Percentiles rank a stretch among this genome's conserved stretches.
These are phyloP conservation scores for Alternaria brassicicola DNA, from an alignment of 2,329 filamentous ascomycete species.

Conservation along the genomic window DNA sequence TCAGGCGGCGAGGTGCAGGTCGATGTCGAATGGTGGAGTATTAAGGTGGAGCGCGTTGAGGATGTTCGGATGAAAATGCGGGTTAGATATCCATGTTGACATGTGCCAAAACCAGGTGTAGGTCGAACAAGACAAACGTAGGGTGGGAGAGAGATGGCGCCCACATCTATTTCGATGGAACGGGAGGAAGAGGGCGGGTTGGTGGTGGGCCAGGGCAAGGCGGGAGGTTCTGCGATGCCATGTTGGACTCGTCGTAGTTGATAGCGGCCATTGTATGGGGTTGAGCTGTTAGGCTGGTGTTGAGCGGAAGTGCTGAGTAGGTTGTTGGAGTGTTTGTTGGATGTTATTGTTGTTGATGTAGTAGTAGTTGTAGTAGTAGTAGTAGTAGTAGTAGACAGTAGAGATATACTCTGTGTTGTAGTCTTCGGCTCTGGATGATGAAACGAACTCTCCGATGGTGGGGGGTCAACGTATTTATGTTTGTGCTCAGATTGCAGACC, in stretches of 20 bases:
- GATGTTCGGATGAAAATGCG: constrained; percentile 18
- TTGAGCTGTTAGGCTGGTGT: constrained; percentile 14
- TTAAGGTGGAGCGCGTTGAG: constrained; percentile 23
- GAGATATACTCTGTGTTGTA: constrained; percentile 24
- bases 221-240: constrained; percentile 52
- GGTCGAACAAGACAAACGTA: constrained; percentile 24
- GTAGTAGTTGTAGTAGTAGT: not conserved
- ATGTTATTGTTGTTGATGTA: constrained; percentile 12
- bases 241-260: constrained; percentile 48
- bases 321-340: constrained; percentile 11
- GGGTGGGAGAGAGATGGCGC: not conserved
- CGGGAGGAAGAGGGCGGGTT: constrained; percentile 55
- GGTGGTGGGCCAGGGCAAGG: constrained; percentile 57
- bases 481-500: constrained; percentile 44
- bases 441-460: constrained; percentile 39
- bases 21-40: constrained; percentile 24
- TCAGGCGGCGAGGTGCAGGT: constrained; percentile 23
- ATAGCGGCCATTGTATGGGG: constrained; percentile 42
- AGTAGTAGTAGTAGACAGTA: constrained; percentile 15
- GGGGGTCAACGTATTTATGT: constrained; percentile 50
- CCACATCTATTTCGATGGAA: constrained; percentile 50
- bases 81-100: constrained; percentile 28
- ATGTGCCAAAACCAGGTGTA: constrained; percentile 35
- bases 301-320: constrained; percentile 8
- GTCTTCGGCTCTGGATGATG: constrained; percentile 39